Evolutionary conservation across 2,329 filamentous ascomycete species (phyloP), one percentile per base, ranked within the genome.

Genomic region (Epichloe sp.): DNA sequence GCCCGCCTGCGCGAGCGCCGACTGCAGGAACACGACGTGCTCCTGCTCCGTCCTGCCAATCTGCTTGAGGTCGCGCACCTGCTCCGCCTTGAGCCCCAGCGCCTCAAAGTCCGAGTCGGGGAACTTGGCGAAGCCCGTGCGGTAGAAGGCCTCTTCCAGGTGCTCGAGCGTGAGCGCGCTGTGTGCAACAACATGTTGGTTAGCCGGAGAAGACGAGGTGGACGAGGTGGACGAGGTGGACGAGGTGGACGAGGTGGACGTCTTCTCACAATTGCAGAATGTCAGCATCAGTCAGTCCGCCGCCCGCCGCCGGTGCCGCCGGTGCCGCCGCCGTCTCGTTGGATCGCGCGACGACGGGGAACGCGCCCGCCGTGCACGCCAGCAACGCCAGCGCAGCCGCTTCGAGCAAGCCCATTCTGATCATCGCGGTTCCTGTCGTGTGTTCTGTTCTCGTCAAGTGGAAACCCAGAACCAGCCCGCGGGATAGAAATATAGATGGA

Each of bases 141-240:
- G 73, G 73, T 89, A 88, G 68, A 87, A 88, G 51, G 75, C 72
- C 23, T 80, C 74, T 69, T 88, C 85, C 60, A 88, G 82, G 68
- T 85, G 82, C 68, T 89, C 85, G 44, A 87, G 74, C 5, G 84
- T 87, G 51, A 87, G 71, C 55, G 84, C 84, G 62, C 63, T 66
- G 26, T 10, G 6, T 21, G 6, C 6, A 26, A 6, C 26, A 26
- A 7, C 23, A 7, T 3, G 19, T 21, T 21, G 26, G 26, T 31
- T 31, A 31, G 26, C 23, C 23, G 0, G 7, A 8, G 23, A 8
- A 7, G n/a, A n/a, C n/a, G n/a, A n/a, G n/a, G n/a, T n/a, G n/a
- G 21, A 21, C 21, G 21, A 4, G 21, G 21, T 21, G 19, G 3
- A 21, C 19, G 19, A 21, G 19, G 19, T 21, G 19, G 3, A 21